Evolutionary conservation across 768 basidiomycete genomes (phyloP), one percentile per base, ranked within the genome.

Genomic region (Auricularia sp.): DNA sequence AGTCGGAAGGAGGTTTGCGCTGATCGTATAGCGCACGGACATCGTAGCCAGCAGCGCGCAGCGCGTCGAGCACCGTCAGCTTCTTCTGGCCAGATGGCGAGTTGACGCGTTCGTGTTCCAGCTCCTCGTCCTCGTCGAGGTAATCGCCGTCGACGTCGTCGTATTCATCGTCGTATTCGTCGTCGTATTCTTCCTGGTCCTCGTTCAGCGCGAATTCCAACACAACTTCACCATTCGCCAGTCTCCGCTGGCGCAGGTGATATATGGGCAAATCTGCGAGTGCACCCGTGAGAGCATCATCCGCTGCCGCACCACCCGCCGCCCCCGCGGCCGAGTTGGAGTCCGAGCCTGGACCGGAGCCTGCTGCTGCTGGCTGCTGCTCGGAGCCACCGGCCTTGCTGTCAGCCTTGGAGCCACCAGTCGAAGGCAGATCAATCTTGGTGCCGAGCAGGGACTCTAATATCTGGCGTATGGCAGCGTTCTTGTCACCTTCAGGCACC

Each of bases 11-110:
- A 18, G 21, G 47, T 18, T 16, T 51, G 21, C 58, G 64, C 67
- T 83, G 75, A 67, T 86, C 80, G 68, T 77, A 78, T 42, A 51
- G 47, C 21, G 47, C 18, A 51, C 58, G 64, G 67, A 83, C 75
- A 67, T 86, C 80, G 68, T 77, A 79, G 3, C 85, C 83, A 21
- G 81, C 83, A 33, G 78, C 81, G 33, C 81, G 81, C 54, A 89
- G 71, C 45, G 80, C 77, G 14, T 83, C 80, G 47, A 77, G 76
- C 56, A 88, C 24, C 29, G 18, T 61, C 18, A 61, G 39, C 10
- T 63, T 58, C 34, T 47, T 62, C 45, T 54, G 62, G 3, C 47
- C 64, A 13, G 29, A 8, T 14, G 39, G 39, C 13, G 39, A 8
- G 2, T 33, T 16, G 35, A 0, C 73, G 47, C 74, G 76, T 64